These are phyloP conservation scores for Delphinella strobiligena DNA, from an alignment of 2,329 filamentous ascomycete genomes.

Conservation along the genomic window DNA sequence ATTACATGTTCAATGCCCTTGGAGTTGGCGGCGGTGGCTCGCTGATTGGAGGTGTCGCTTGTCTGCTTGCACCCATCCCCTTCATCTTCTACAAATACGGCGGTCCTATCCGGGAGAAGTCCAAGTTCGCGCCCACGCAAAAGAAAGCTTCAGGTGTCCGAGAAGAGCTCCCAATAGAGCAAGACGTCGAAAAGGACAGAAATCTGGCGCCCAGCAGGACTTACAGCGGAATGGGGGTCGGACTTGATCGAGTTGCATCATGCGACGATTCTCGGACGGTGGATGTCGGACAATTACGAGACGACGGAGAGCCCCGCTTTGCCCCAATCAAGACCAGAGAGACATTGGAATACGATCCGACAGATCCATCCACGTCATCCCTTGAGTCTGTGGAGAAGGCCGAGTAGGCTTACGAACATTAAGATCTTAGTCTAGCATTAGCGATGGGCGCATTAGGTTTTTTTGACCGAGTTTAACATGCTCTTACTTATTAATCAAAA, in stretches of 20 bases:
- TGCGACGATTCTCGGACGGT: too few species aligned
- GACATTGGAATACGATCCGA: too few species aligned
- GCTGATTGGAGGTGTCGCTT: constrained; percentile 33
- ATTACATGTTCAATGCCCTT: constrained; percentile 20
- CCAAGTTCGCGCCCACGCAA: constrained; percentile 16
- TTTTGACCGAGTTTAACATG: too few species aligned
- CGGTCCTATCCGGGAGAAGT: constrained; percentile 13
- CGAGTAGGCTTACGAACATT: too few species aligned
- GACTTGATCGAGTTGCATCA: constrained; percentile 1
- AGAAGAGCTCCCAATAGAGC: not conserved
- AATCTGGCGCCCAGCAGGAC: not conserved
- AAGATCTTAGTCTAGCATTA: too few species aligned
- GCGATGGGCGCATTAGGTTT: too few species aligned
- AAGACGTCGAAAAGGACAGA: not conserved
- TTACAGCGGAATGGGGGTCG: not conserved
- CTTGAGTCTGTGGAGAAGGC: too few species aligned
- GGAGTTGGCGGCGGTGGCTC: constrained; percentile 20
- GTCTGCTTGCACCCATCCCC: constrained; percentile 21
- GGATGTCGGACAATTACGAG: too few species aligned
- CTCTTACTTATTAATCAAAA: too few species aligned
- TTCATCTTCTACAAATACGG: constrained; percentile 23
- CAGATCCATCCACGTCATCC: too few species aligned
- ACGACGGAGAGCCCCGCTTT: too few species aligned
- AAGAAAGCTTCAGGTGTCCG: constrained; percentile 6
- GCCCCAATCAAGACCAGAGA: too few species aligned